Evolutionary conservation across 805 yeast genomes (phyloP).

Genomic region (Wickerhamiella azyma): DNA sequence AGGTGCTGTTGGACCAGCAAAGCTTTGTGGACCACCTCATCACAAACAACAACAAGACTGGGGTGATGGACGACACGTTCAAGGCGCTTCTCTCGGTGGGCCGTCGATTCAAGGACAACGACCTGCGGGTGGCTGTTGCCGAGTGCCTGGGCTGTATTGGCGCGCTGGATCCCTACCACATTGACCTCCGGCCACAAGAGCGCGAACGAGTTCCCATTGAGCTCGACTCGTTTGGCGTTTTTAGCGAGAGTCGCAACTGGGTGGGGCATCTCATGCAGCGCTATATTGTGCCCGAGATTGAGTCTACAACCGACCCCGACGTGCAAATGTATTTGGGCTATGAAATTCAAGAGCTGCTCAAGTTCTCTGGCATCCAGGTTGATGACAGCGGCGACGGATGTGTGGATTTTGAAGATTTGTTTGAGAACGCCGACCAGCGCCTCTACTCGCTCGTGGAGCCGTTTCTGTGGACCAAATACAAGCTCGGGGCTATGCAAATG

Average conservation of each 20-base stretch:
- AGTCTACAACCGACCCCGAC: slow-evolving; percentile 81
- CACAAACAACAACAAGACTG: slow-evolving; percentile 8
- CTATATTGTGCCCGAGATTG: slow-evolving; percentile 66
- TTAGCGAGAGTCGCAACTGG: slow-evolving; percentile 49
- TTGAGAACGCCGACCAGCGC: slow-evolving; percentile 13
- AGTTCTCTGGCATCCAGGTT: slow-evolving; percentile 30
- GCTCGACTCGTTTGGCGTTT: slow-evolving; percentile 48
- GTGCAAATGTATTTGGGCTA: slow-evolving; percentile 73
- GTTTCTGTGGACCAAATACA: slow-evolving; percentile 55
- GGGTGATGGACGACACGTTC: slow-evolving; percentile 13
- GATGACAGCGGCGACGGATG: background rate
- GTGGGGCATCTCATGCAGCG: slow-evolving; percentile 51
- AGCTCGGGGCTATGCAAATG: slow-evolving; percentile 37
- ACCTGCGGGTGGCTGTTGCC: slow-evolving; percentile 36
- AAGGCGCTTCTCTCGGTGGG: slow-evolving; percentile 21
- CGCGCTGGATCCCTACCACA: slow-evolving; percentile 50
- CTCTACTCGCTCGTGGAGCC: slow-evolving; percentile 30
- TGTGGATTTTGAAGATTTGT: background rate
- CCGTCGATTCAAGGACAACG: slow-evolving; percentile 18
- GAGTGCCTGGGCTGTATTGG: slow-evolving; percentile 66
- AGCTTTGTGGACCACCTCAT: slow-evolving; percentile 10
- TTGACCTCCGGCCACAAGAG: slow-evolving; percentile 27
- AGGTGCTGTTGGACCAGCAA: slow-evolving; percentile 32
- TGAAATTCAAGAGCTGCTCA: slow-evolving; percentile 76
- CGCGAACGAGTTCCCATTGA: slow-evolving; percentile 34